Percentiles rank a stretch among this genome's conserved stretches.
These are phyloP conservation scores for Hymenoscyphus fraxineus DNA, from an alignment of 2,329 filamentous ascomycete species.

Conservation along the genomic window DNA sequence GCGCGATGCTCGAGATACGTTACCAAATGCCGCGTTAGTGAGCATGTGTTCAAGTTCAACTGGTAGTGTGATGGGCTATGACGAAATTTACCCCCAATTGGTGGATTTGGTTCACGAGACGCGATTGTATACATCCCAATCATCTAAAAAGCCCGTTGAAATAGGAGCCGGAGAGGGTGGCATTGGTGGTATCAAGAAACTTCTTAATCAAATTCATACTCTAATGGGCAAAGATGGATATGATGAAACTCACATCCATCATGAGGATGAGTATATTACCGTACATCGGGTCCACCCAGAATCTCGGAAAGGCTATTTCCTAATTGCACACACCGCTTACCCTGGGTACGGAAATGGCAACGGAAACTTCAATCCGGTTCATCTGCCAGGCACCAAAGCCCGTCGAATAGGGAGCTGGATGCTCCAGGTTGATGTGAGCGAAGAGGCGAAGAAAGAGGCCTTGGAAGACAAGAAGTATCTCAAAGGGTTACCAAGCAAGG, in stretches of 20 bases:
- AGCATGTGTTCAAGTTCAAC: conserved; percentile 94
- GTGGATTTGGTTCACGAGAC: conserved; percentile 93
- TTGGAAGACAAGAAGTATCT: conserved; percentile 68
- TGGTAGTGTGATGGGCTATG: conserved; percentile 96
- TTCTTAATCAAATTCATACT: conserved; percentile 91
- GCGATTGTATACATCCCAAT: conserved; percentile 74
- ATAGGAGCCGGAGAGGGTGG: conserved; percentile 71
- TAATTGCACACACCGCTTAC: conserved; percentile 95
- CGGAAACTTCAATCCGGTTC: conserved; percentile 73
- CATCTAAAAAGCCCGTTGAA: conserved; percentile 61
- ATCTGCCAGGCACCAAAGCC: conserved; percentile 78
- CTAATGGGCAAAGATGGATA: conserved; percentile 95
- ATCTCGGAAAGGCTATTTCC: conserved; percentile 88
- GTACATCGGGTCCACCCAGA: conserved; percentile 92
- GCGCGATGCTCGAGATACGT: conserved; percentile 85
- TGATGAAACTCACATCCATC: conserved; percentile 92
- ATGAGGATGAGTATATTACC: conserved; percentile 93
- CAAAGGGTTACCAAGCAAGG: conserved; percentile 77
- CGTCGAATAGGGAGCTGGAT: conserved; percentile 88
- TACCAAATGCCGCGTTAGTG: conserved; percentile 90
- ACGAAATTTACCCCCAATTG: conserved; percentile 89
- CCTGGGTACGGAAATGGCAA: conserved; percentile 85
- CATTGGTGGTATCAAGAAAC: conserved; percentile 85
- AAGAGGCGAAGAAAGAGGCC: conserved; percentile 62
- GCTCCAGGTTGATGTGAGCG: conserved; percentile 78